A percentile compares a stretch with the other conserved stretches of the same genome.
Evolutionary conservation across 805 yeast genomes (phyloP).

Genomic region (Metschnikowia rubicola): DNA sequence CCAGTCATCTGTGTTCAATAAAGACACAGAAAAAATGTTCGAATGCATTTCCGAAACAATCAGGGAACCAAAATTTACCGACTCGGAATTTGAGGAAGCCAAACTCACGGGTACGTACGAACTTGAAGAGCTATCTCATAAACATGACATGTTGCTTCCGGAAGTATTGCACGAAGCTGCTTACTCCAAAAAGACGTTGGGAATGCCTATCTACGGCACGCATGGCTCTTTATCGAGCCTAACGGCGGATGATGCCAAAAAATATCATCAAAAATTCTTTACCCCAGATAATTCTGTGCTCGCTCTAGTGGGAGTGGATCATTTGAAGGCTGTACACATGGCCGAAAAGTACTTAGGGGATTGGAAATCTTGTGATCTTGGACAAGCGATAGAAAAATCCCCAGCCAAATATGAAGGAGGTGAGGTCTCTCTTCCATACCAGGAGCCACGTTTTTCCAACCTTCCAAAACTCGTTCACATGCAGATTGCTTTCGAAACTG

Average conservation of each 20-base stretch:
- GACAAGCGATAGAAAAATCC: slow-evolving; percentile 37
- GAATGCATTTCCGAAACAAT: slow-evolving; percentile 75
- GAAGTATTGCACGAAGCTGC: slow-evolving; percentile 89
- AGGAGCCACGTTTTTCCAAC: slow-evolving; percentile 38
- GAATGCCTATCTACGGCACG: slow-evolving; percentile 84
- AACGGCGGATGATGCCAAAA: slow-evolving; percentile 47
- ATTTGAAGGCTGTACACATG: slow-evolving; percentile 61
- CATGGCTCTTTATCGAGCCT: slow-evolving; percentile 59
- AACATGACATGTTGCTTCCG: slow-evolving; percentile 82
- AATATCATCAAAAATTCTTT: slow-evolving; percentile 64
- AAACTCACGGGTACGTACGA: slow-evolving; percentile 74
- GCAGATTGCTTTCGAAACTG: slow-evolving; percentile 84
- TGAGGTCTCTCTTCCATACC: slow-evolving; percentile 36
- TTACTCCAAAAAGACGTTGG: slow-evolving; percentile 66
- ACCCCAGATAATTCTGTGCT: slow-evolving; percentile 80
- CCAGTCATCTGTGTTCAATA: slow-evolving; percentile 91
- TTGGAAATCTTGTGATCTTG: slow-evolving; percentile 33
- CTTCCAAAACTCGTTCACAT: slow-evolving; percentile 80
- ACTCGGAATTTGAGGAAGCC: slow-evolving; percentile 71
- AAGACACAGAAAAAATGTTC: slow-evolving; percentile 77
- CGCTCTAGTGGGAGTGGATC: slow-evolving; percentile 83
- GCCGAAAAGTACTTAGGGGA: slow-evolving; percentile 63
- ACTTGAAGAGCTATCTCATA: slow-evolving; percentile 73
- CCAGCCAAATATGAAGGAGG: slow-evolving; percentile 60
- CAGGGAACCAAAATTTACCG: slow-evolving; percentile 61